Conservation (phyloP, 345 rosid genomes). For the Hibiscus tridactylites region DNA sequence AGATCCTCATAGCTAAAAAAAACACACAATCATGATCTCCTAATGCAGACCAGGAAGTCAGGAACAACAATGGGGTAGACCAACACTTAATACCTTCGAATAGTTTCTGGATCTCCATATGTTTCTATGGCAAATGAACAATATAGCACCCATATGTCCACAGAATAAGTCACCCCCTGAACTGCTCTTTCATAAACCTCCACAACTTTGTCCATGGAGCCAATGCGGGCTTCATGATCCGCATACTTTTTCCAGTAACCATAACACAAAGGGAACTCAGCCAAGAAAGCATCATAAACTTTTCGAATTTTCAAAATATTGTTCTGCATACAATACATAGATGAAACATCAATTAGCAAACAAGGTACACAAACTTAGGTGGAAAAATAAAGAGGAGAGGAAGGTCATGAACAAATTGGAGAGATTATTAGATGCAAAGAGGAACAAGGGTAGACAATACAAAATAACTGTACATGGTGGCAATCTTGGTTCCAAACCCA, state of each 20-base stretch:
- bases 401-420: not conserved
- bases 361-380: not conserved
- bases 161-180: slow-evolving; percentile 89
- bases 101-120: slow-evolving; percentile 91
- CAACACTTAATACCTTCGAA: slow-evolving; percentile 69
- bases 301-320: slow-evolving; percentile 65
- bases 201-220: slow-evolving; percentile 86
- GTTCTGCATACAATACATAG: slow-evolving; percentile 46
- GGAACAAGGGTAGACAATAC: not conserved
- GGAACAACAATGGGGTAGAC: slow-evolving; percentile 11
- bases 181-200: slow-evolving; percentile 96
- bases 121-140: slow-evolving; percentile 73
- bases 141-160: slow-evolving; percentile 94
- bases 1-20: slow-evolving; percentile 28
- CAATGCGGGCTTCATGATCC: slow-evolving; percentile 84
- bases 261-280: slow-evolving; percentile 92
- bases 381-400: not conserved
- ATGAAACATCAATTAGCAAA: slow-evolving; percentile 15
- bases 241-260: slow-evolving; percentile 99
- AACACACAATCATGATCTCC: slow-evolving; percentile 21
- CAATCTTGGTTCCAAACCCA: not conserved
- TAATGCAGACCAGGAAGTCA: slow-evolving; percentile 23
- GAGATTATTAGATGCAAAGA: not conserved
- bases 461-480: not conserved
- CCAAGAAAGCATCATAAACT: slow-evolving; percentile 87